Conservation (phyloP, 805 yeast genomes). For the Yarrowia bubula region DNA sequence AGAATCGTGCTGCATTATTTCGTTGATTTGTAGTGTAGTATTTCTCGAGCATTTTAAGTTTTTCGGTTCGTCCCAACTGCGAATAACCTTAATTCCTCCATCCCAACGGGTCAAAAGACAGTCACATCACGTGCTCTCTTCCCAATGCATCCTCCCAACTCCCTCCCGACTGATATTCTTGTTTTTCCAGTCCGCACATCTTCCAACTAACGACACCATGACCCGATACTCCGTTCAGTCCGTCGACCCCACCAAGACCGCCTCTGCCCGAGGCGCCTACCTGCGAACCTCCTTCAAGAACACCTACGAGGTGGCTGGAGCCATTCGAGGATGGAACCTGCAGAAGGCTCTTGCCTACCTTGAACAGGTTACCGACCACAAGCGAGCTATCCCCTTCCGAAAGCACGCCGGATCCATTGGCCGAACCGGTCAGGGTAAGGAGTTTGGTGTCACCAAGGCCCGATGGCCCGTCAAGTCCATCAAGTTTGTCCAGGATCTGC, state of each 20-base stretch:
- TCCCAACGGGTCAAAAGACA: too few relatives aligned
- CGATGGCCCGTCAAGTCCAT: constrained; percentile 99
- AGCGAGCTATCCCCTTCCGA: constrained; percentile 99
- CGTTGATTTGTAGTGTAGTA: not conserved
- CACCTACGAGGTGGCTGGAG: constrained; percentile 99
- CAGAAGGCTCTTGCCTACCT: constrained; percentile 94
- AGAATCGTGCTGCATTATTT: too few relatives aligned
- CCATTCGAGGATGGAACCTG: constrained; percentile 97
- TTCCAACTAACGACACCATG: constrained; percentile 50
- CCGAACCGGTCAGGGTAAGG: constrained; percentile 99
- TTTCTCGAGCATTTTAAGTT: too few relatives aligned
- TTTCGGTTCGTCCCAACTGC: too few relatives aligned
- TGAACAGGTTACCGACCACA: constrained; percentile 92
- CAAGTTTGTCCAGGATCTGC: constrained; percentile 88
- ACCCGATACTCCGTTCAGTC: constrained; percentile 99
- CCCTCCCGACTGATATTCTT: not conserved
- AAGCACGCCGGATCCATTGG: constrained; percentile 95
- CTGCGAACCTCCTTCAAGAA: constrained; percentile 99
- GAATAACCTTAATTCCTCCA: too few relatives aligned
- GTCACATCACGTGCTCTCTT: constrained; percentile 9
- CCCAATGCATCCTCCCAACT: constrained; percentile 20
- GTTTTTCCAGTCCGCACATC: not conserved
- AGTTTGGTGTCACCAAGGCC: constrained; percentile 99
- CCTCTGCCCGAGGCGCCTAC: constrained; percentile 99
- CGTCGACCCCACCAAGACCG: constrained; percentile 99